phyloP scores from a whole-genome alignment of 768 basidiomycete genomes.

The Boletus patriciae region DNA sequence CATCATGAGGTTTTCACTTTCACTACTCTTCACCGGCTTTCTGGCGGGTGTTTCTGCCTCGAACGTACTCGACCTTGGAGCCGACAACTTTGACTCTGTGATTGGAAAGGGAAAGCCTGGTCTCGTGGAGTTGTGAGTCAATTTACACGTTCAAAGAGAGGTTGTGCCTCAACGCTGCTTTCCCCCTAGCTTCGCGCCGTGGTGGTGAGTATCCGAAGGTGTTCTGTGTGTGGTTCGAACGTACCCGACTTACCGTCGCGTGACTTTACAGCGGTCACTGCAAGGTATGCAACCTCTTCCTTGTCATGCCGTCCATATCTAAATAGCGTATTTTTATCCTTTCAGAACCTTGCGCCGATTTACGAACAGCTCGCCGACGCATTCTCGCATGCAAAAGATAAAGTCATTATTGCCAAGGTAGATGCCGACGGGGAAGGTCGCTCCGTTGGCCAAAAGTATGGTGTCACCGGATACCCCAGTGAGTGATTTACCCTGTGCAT shows the following conservation, averaged over 20 bases:
- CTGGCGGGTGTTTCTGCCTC: constrained; percentile 63
- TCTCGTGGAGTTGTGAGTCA: constrained; percentile 85
- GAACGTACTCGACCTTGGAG: constrained; percentile 78
- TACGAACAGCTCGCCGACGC: constrained; percentile 91
- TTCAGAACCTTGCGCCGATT: constrained; percentile 78
- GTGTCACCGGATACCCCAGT: constrained; percentile 87
- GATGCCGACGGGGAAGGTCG: constrained; percentile 89
- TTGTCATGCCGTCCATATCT: background rate
- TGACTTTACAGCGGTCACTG: constrained; percentile 67
- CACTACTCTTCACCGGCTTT: constrained; percentile 56
- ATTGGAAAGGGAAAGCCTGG: constrained; percentile 81
- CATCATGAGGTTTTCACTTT: constrained; percentile 59
- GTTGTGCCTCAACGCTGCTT: constrained; percentile 1
- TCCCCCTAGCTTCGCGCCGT: constrained; percentile 70
- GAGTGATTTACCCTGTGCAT: constrained; percentile 27
- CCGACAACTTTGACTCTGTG: constrained; percentile 71
- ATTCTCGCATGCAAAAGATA: constrained; percentile 75
- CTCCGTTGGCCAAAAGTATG: constrained; percentile 72
- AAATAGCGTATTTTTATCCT: background rate
- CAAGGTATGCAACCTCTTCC: constrained; percentile 53
- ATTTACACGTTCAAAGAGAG: background rate
- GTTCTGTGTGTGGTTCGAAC: background rate
- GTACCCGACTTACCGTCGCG: constrained; percentile 1
- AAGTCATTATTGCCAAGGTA: constrained; percentile 86
- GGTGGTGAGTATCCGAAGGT: constrained; percentile 64